Evolutionary conservation across 805 yeast genomes (phyloP).

Genomic region (Cyberlindnera lachancei): DNA sequence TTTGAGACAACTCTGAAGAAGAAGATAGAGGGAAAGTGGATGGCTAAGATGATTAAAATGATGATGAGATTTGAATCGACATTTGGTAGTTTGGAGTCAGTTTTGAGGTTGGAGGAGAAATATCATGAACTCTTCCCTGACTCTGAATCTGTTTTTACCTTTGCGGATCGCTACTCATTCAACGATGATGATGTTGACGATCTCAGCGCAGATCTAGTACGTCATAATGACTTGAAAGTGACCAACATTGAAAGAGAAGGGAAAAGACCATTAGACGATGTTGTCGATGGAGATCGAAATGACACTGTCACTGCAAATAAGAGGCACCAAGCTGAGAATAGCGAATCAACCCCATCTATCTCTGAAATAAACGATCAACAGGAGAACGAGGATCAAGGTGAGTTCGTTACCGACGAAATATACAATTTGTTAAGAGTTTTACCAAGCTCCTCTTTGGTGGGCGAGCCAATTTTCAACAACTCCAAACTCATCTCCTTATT

Average conservation of each 20-base stretch:
- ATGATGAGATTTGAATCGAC: conserved; percentile 64
- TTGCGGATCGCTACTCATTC: conserved; percentile 30
- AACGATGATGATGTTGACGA: conserved; percentile 18
- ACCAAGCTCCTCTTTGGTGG: conserved; percentile 49
- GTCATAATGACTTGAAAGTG: conserved; percentile 22
- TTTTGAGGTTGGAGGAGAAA: conserved; percentile 58
- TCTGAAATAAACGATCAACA: neutral
- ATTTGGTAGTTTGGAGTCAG: conserved; percentile 63
- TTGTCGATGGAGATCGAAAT: neutral
- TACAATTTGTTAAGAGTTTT: conserved; percentile 46
- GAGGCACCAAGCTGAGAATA: neutral
- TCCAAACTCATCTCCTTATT: conserved; percentile 31
- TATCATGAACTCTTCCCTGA: conserved; percentile 61
- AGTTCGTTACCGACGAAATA: conserved; percentile 31
- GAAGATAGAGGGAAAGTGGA: conserved; percentile 23
- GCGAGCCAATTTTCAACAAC: conserved; percentile 46
- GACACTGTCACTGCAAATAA: neutral
- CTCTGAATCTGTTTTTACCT: conserved; percentile 30
- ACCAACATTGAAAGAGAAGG: conserved; percentile 1
- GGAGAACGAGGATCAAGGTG: conserved; percentile 6
- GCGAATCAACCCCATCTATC: too few species aligned
- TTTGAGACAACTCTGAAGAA: conserved; percentile 61
- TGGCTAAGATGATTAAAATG: conserved; percentile 43
- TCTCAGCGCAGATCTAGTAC: conserved; percentile 18
- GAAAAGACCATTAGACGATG: conserved; percentile 5